Conservation (phyloP, 176 grass and related monocot genomes). For the Bolboschoenus planiculmis region DNA sequence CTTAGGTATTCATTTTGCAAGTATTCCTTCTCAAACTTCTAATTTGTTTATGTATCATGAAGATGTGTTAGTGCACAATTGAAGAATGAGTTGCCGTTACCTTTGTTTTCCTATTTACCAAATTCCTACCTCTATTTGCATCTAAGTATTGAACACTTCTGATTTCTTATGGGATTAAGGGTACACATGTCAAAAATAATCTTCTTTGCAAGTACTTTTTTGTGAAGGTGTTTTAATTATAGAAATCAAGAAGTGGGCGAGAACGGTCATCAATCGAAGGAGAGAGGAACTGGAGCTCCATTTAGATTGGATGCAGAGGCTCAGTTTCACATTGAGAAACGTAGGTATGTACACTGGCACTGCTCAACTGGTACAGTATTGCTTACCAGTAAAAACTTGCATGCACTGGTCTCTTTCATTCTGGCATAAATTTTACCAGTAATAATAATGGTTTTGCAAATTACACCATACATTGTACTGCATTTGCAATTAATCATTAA, state of each 20-base stretch:
- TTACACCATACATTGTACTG: not conserved
- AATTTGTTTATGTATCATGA: not conserved
- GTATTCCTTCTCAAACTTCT: slow-evolving; percentile 7
- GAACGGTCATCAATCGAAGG: slow-evolving; percentile 36
- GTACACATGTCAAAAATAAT: not conserved
- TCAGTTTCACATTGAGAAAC: slow-evolving; percentile 70
- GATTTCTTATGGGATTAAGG: not conserved
- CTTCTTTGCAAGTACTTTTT: slow-evolving; percentile 8
- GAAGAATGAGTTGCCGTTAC: not conserved
- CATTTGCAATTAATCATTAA: not conserved
- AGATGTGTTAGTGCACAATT: not conserved
- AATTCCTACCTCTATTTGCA: not conserved
- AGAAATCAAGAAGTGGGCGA: slow-evolving; percentile 46
- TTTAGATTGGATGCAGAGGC: slow-evolving; percentile 78
- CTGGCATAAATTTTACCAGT: not conserved
- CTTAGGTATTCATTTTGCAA: slow-evolving; percentile 18
- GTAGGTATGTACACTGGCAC: slow-evolving; percentile 42
- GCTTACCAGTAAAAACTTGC: not conserved
- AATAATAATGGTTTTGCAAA: not conserved
- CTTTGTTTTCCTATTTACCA: not conserved
- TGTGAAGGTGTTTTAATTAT: no score
- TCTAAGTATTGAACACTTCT: not conserved
- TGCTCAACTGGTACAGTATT: not conserved
- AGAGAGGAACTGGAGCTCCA: slow-evolving; percentile 38
- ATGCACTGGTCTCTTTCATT: not conserved